Conservation (phyloP, 2,329 filamentous ascomycete genomes). For the Xylaria arbuscula region DNA sequence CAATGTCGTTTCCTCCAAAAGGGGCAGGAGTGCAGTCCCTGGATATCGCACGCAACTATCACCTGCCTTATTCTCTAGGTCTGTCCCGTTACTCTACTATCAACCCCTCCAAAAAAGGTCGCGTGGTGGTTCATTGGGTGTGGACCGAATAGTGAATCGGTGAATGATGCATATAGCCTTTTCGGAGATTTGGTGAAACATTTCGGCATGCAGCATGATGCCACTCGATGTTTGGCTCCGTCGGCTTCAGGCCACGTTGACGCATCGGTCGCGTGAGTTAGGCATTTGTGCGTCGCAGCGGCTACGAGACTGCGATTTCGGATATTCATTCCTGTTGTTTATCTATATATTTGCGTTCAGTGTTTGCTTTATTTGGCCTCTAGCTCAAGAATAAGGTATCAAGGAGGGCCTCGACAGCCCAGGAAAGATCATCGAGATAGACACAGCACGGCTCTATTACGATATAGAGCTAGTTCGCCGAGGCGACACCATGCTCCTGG, state of each 20-base stretch:
- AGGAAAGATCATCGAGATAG: constrained; percentile 1
- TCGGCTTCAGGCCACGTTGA: constrained; percentile 24
- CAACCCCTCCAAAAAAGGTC: neutral
- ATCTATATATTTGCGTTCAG: neutral
- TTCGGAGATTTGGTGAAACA: constrained; percentile 48
- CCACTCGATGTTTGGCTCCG: constrained; percentile 23
- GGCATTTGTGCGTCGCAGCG: constrained; percentile 27
- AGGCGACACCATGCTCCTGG: constrained; percentile 11
- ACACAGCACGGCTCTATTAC: constrained; percentile 7
- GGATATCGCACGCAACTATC: neutral
- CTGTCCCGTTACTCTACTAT: neutral
- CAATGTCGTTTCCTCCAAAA: neutral
- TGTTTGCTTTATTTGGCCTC: neutral
- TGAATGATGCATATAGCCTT: constrained; percentile 46
- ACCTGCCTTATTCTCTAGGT: neutral
- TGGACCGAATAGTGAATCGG: constrained; percentile 34
- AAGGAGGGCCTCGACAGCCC: constrained; percentile 6
- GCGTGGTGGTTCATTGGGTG: constrained; percentile 4
- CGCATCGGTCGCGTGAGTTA: constrained; percentile 20
- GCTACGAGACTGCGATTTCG: neutral
- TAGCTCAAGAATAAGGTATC: neutral
- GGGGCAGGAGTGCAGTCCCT: neutral
- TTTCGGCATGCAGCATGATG: constrained; percentile 39
- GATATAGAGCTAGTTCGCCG: neutral
- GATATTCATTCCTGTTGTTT: neutral